Evolutionary conservation across 2,329 filamentous ascomycete genomes (phyloP), one percentile per base, ranked within the genome.

Genomic region (Aspergillus ustus): DNA sequence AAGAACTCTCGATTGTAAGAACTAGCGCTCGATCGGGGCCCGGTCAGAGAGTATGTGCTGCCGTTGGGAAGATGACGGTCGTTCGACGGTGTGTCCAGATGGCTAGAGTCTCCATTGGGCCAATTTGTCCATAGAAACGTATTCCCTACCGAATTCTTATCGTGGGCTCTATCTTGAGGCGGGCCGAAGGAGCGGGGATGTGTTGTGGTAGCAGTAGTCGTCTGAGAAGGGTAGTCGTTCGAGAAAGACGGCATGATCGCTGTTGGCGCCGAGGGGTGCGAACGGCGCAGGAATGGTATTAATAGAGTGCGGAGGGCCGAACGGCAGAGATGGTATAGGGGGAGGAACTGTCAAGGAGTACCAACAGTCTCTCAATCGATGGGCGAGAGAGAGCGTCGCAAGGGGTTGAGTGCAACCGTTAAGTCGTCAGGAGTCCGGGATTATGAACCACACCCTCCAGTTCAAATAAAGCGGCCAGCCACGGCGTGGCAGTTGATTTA

Each of bases 21-120:
- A 59, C 76, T 76, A 62, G 75, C 72, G 62, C 75, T 79, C 60
- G 81, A 79, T 68, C 80, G 82, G 66, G 83, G 85, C 72, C 89
- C 88, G 67, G 84, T 82, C 71, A 86, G 71, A 43, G 85, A 83
- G 75, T 81, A 85, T 78, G 88, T 85, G 77, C 83, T 88, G 71
- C 85, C 83, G 75, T 80, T 77, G 53, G 75, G 74, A 65, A 76
- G 63, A 52, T 73, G 71, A 60, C 75, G 78, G 63, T 80, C 77
- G 64, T 75, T 73, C 58, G 75, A 71, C 44, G 70, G 70, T 17
- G 73, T 61, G 56, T 81, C 78, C 55, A 77, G 65, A 57, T 76
- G 72, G 56, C 70, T 76, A n/a, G 73, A 68, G 64, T 81, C 79
- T 60, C 76, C 75, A 72, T 79, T 80, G 52, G 75, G 73, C 67